Conservation (phyloP, 73 alveolate genomes). For the Symbiodinium natans region DNA sequence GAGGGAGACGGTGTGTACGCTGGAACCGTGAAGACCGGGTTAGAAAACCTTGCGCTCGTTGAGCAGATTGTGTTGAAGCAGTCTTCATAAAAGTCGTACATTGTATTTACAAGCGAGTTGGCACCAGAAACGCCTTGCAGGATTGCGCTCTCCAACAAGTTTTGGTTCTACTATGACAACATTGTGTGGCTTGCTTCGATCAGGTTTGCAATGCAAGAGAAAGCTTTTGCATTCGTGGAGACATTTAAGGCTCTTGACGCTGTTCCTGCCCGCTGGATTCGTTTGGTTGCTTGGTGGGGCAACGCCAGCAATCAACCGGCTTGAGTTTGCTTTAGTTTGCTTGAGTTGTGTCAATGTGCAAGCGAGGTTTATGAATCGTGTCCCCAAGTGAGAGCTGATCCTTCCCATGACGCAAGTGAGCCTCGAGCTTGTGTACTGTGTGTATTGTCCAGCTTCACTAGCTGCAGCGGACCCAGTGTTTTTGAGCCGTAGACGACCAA, state of each 20-base stretch:
- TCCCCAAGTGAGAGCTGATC: constrained; percentile 72
- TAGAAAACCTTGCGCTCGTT: too few relatives aligned
- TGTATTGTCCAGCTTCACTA: not conserved
- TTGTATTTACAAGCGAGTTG: not conserved
- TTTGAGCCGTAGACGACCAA: not conserved
- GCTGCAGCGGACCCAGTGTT: not conserved
- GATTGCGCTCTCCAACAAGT: constrained; percentile 67
- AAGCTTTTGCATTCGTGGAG: not conserved
- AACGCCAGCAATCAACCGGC: not conserved
- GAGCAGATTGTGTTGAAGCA: not conserved
- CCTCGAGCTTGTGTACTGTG: not conserved
- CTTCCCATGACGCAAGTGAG: not conserved
- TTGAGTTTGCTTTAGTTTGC: not conserved
- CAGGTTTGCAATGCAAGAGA: not conserved
- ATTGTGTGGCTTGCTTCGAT: constrained; percentile 21
- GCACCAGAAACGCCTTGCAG: not conserved
- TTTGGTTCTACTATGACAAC: constrained; percentile 89
- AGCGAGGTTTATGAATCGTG: constrained; percentile 57
- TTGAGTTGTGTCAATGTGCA: not conserved
- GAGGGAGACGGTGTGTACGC: constrained; percentile 82
- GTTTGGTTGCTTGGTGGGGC: constrained; percentile 40
- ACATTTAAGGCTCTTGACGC: constrained; percentile 38
- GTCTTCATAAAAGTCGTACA: not conserved
- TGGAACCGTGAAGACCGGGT: constrained; percentile 35
- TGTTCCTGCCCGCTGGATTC: constrained; percentile 62